Conservation (phyloP, 2,329 filamentous ascomycete genomes). For the Nemania serpens region DNA sequence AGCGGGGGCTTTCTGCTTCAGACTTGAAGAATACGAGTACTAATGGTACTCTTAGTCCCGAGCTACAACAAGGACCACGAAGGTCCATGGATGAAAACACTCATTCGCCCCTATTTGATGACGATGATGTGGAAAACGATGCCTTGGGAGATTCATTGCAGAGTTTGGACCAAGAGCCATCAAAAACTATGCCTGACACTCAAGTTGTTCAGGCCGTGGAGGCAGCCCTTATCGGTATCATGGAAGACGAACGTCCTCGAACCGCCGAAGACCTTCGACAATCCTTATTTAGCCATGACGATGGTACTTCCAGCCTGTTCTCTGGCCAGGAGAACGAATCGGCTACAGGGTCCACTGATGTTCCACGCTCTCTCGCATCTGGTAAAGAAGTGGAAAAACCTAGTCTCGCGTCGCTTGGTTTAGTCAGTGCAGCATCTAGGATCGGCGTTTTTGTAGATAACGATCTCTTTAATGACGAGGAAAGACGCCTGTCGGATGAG, state of each 20-base stretch:
- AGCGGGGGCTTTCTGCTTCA: slow-evolving; percentile 53
- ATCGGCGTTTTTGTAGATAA: slow-evolving; percentile 94
- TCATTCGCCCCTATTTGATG: slow-evolving; percentile 71
- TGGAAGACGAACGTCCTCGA: slow-evolving; percentile 74
- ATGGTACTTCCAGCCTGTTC: slow-evolving; percentile 55
- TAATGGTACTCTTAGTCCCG: slow-evolving; percentile 46
- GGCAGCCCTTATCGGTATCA: slow-evolving; percentile 86
- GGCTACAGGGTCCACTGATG: slow-evolving; percentile 45
- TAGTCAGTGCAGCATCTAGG: slow-evolving; percentile 84
- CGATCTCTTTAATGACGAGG: slow-evolving; percentile 88
- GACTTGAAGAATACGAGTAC: slow-evolving; percentile 49
- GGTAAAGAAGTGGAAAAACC: slow-evolving; percentile 68
- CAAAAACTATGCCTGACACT: slow-evolving; percentile 67
- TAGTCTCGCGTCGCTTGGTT: slow-evolving; percentile 86
- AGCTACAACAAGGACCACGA: slow-evolving; percentile 53
- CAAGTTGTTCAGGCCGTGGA: slow-evolving; percentile 92
- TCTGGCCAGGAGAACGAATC: slow-evolving; percentile 63
- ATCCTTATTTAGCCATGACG: slow-evolving; percentile 67
- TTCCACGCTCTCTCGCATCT: slow-evolving; percentile 37
- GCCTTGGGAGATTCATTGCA: slow-evolving; percentile 72
- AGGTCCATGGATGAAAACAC: slow-evolving; percentile 72
- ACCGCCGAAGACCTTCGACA: slow-evolving; percentile 67
- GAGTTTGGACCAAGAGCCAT: slow-evolving; percentile 76
- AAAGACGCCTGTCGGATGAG: slow-evolving; percentile 84
- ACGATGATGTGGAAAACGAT: slow-evolving; percentile 78